Conservation (phyloP, 2,329 filamentous ascomycete genomes). For the Cryphonectria japonica region DNA sequence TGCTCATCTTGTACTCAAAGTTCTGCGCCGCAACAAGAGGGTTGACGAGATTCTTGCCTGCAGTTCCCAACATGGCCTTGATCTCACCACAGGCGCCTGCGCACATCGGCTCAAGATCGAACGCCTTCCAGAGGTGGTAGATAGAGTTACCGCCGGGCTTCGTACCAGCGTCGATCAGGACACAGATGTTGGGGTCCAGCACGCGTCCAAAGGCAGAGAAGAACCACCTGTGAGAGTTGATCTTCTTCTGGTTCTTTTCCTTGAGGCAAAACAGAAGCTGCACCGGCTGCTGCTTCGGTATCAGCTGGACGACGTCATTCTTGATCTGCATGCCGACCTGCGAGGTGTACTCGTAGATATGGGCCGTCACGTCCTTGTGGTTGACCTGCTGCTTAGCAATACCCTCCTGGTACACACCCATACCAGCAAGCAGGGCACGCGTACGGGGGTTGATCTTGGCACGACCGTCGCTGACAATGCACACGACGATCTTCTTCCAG, state of each 20-base stretch:
- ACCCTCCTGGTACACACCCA: slow-evolving; percentile 97
- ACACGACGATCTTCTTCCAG: slow-evolving; percentile 99
- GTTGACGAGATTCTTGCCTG: slow-evolving; percentile 86
- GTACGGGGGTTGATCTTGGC: slow-evolving; percentile 95
- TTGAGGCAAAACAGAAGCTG: slow-evolving; percentile 98
- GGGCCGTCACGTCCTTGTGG: slow-evolving; percentile 91
- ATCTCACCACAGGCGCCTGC: slow-evolving; percentile 98
- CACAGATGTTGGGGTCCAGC: slow-evolving; percentile 93
- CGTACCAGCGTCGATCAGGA: slow-evolving; percentile 93
- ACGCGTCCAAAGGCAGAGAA: slow-evolving; percentile 95
- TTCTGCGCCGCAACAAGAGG: slow-evolving; percentile 96
- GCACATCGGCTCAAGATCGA: slow-evolving; percentile 96
- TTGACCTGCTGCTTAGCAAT: slow-evolving; percentile 99
- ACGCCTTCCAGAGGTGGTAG: slow-evolving; percentile 98
- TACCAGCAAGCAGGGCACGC: slow-evolving; percentile 82
- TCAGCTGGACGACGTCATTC: slow-evolving; percentile 83
- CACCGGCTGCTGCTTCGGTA: slow-evolving; percentile 85
- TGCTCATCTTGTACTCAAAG: slow-evolving; percentile 99
- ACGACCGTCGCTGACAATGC: slow-evolving; percentile 94
- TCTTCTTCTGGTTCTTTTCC: slow-evolving; percentile 99
- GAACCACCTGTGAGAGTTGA: slow-evolving; percentile 99
- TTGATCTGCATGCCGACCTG: slow-evolving; percentile 88
- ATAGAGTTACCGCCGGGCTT: slow-evolving; percentile 93
- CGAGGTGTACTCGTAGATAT: slow-evolving; percentile 95
- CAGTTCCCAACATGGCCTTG: slow-evolving; percentile 90